phyloP scores from a whole-genome alignment of 129 eudicot species.

The Erigeron canadensis region DNA sequence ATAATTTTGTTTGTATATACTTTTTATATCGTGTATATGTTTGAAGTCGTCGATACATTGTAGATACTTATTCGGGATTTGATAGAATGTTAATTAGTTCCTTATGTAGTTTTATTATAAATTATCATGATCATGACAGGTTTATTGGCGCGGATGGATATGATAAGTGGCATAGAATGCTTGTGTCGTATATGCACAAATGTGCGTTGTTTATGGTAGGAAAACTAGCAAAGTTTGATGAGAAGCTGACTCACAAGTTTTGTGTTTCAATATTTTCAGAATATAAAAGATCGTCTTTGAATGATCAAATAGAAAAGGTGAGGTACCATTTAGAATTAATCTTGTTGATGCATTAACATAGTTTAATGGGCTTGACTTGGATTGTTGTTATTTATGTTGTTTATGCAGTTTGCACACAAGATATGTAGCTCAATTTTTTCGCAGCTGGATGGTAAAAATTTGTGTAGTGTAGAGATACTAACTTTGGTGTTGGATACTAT shows the following conservation, averaged over 20 bases:
- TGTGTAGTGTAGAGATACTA: constrained; percentile 37
- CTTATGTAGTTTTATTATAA: not conserved
- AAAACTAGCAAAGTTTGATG: constrained; percentile 35
- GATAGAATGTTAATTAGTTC: too few species aligned
- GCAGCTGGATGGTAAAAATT: constrained; percentile 29
- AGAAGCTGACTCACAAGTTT: constrained; percentile 41
- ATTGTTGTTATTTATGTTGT: constrained; percentile 4
- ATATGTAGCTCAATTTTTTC: constrained; percentile 60
- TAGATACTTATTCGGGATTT: too few species aligned
- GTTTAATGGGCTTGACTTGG: not conserved
- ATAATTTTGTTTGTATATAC: not conserved
- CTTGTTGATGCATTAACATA: not conserved
- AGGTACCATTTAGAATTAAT: not conserved
- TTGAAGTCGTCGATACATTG: not conserved
- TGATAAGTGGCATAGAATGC: constrained; percentile 56
- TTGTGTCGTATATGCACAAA: constrained; percentile 51
- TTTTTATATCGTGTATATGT: constrained; percentile 11
- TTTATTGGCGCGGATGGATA: constrained; percentile 50
- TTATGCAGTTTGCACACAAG: constrained; percentile 58
- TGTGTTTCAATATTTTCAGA: constrained; percentile 47
- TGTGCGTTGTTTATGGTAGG: constrained; percentile 53
- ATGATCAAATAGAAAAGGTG: constrained; percentile 70
- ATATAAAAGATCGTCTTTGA: constrained; percentile 41
- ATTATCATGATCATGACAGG: constrained; percentile 33
- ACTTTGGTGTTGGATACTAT: constrained; percentile 41